phyloP scores from a whole-genome alignment of 768 basidiomycete genomes.

The Boletus sp. region DNA sequence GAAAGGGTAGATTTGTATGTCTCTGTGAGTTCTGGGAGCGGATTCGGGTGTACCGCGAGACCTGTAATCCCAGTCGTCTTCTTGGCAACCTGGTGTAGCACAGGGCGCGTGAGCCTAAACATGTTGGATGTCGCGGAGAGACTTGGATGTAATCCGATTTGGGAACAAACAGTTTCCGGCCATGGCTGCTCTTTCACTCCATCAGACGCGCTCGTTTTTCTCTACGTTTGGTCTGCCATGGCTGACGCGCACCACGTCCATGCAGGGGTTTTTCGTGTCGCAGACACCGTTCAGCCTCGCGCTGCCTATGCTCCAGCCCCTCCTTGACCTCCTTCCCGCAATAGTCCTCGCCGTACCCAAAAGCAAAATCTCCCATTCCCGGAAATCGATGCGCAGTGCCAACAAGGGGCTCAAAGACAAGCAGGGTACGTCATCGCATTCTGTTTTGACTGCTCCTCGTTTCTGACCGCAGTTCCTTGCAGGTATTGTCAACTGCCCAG shows the following conservation, averaged over 20 bases:
- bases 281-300: constrained; percentile 34
- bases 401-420: constrained; percentile 96
- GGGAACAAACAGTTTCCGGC: not conserved
- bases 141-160: constrained; percentile 3
- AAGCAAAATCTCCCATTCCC: constrained; percentile 88
- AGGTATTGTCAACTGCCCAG: constrained; percentile 93
- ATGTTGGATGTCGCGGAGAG: constrained; percentile 41
- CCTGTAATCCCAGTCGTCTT: constrained; percentile 85
- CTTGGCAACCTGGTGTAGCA: constrained; percentile 63
- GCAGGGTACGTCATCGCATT: constrained; percentile 52
- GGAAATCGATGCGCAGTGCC: constrained; percentile 92
- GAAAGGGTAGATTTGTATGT: constrained; percentile 80
- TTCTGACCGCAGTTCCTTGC: constrained; percentile 6
- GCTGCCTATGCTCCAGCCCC: constrained; percentile 42
- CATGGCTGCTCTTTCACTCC: constrained; percentile 44
- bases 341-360: constrained; percentile 93
- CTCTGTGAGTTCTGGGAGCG: constrained; percentile 72
- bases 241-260: constrained; percentile 16
- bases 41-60: constrained; percentile 78
- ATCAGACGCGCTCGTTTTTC: constrained; percentile 31
- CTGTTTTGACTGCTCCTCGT: not conserved
- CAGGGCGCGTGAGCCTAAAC: constrained; percentile 75
- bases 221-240: constrained; percentile 26
- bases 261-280: constrained; percentile 20
- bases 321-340: constrained; percentile 79